Conservation (phyloP, 2,329 filamentous ascomycete genomes). For the Lasiodiplodia gonubiensis region DNA sequence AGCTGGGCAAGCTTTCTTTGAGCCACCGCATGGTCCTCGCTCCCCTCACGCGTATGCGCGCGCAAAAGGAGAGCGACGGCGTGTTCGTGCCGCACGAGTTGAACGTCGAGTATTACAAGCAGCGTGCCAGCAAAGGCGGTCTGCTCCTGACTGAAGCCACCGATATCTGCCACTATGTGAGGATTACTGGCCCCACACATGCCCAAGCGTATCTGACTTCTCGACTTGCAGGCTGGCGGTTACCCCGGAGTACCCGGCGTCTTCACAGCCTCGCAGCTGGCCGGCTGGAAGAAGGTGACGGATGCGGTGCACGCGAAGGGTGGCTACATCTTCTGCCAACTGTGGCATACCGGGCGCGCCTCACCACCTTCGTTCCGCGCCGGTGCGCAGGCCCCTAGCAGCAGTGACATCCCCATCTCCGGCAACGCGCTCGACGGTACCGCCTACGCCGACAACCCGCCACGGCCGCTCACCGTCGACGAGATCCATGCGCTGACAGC, state of each 20-base stretch:
- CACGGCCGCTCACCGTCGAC: slow-evolving; percentile 43
- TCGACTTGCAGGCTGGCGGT: slow-evolving; percentile 35
- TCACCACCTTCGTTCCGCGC: slow-evolving; percentile 49
- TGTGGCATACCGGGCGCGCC: slow-evolving; percentile 35
- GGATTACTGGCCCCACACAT: neutral
- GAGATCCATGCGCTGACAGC: slow-evolving; percentile 48
- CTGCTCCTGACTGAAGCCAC: slow-evolving; percentile 45
- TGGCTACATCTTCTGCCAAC: slow-evolving; percentile 41
- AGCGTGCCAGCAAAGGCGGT: slow-evolving; percentile 42
- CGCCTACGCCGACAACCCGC: slow-evolving; percentile 40
- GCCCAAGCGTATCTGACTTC: neutral
- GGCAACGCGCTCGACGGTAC: slow-evolving; percentile 48
- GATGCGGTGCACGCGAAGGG: slow-evolving; percentile 43
- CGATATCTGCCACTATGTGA: slow-evolving; percentile 43
- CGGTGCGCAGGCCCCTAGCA: slow-evolving; percentile 37
- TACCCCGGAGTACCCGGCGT: slow-evolving; percentile 41
- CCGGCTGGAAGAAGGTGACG: slow-evolving; percentile 43
- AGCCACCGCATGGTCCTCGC: slow-evolving; percentile 29
- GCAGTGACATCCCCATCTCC: slow-evolving; percentile 44
- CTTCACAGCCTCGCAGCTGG: slow-evolving; percentile 40
- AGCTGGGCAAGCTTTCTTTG: slow-evolving; percentile 35
- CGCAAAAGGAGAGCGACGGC: slow-evolving; percentile 36
- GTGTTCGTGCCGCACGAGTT: slow-evolving; percentile 40
- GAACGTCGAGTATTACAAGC: slow-evolving; percentile 41
- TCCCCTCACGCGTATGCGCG: slow-evolving; percentile 30